Evolutionary conservation across 2,329 filamentous ascomycete species (phyloP).

Genomic region (Penicillium sp.): DNA sequence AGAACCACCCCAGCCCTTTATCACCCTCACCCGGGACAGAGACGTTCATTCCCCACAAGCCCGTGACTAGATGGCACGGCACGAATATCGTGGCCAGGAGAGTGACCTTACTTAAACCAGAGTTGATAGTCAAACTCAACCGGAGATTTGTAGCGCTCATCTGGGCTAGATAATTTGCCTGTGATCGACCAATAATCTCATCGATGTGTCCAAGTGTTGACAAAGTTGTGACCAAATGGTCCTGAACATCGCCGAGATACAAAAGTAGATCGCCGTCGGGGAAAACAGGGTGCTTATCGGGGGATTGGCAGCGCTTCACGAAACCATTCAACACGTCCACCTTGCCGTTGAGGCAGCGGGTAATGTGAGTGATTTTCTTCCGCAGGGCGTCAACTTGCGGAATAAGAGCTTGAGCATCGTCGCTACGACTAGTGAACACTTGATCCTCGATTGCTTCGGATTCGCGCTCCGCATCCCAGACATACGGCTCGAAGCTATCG

Average conservation of each 20-base stretch:
- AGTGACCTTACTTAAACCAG: slow-evolving; percentile 87
- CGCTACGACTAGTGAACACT: slow-evolving; percentile 82
- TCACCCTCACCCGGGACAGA: slow-evolving; percentile 41
- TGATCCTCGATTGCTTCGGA: slow-evolving; percentile 91
- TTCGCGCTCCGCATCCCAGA: slow-evolving; percentile 75
- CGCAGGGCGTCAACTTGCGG: slow-evolving; percentile 55
- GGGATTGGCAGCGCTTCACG: slow-evolving; percentile 82
- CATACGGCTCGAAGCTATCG: slow-evolving; percentile 84
- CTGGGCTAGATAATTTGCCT: slow-evolving; percentile 92
- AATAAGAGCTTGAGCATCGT: slow-evolving; percentile 50
- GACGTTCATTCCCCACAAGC: slow-evolving; percentile 50
- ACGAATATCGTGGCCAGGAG: slow-evolving; percentile 88
- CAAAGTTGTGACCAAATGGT: slow-evolving; percentile 98
- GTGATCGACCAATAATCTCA: slow-evolving; percentile 90
- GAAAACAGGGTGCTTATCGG: slow-evolving; percentile 82
- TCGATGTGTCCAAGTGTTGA: slow-evolving; percentile 89
- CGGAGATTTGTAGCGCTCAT: slow-evolving; percentile 84
- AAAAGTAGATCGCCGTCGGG: slow-evolving; percentile 91
- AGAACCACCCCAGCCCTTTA: slow-evolving; percentile 41
- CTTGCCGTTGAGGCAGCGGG: slow-evolving; percentile 87
- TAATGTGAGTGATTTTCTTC: slow-evolving; percentile 85
- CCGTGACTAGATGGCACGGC: slow-evolving; percentile 81
- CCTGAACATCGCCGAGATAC: slow-evolving; percentile 94
- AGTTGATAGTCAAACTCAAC: slow-evolving; percentile 78
- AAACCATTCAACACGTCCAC: slow-evolving; percentile 94